Percentiles rank a stretch among this genome's conserved stretches.
These are phyloP conservation scores for Pilaira anomala DNA, from an alignment of 192 early-diverging fungal genomes.

Conservation along the genomic window DNA sequence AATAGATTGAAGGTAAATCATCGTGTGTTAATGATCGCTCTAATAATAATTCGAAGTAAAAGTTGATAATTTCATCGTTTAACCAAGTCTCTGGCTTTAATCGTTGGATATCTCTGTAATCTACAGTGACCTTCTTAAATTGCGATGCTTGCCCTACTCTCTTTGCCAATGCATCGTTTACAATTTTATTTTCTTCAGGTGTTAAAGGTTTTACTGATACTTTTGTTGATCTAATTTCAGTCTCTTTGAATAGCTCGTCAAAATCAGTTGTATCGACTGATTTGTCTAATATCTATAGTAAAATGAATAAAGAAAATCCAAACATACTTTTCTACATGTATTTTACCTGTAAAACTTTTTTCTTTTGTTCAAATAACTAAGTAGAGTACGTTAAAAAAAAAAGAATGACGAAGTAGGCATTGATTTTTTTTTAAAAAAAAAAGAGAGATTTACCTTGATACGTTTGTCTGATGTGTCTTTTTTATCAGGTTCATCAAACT, in stretches of 20 bases:
- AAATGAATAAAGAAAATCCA: neutral
- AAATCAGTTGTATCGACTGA: neutral
- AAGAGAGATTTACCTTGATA: neutral
- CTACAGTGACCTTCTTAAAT: conserved; percentile 23
- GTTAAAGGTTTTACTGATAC: neutral
- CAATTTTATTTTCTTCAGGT: neutral
- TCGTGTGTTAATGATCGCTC: conserved; percentile 48
- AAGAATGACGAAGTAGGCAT: neutral
- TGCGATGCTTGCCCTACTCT: neutral
- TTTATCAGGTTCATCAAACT: neutral
- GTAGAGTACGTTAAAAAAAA: neutral
- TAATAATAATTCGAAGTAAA: conserved; percentile 79
- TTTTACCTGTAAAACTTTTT: neutral
- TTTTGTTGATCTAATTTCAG: conserved; percentile 1
- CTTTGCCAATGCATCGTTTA: neutral
- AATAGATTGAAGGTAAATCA: conserved; percentile 64
- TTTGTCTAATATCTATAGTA: too few relatives aligned
- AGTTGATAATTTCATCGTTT: conserved; percentile 95
- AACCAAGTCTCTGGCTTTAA: conserved; percentile 77
- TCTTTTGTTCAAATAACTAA: neutral
- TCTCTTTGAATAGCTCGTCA: conserved; percentile 19
- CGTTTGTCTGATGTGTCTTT: neutral
- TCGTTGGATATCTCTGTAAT: conserved; percentile 63
- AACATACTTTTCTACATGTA: neutral
- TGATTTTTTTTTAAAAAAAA: neutral